Conservation (phyloP, 2,329 filamentous ascomycete species). For the Scedosporium apiospermum region DNA sequence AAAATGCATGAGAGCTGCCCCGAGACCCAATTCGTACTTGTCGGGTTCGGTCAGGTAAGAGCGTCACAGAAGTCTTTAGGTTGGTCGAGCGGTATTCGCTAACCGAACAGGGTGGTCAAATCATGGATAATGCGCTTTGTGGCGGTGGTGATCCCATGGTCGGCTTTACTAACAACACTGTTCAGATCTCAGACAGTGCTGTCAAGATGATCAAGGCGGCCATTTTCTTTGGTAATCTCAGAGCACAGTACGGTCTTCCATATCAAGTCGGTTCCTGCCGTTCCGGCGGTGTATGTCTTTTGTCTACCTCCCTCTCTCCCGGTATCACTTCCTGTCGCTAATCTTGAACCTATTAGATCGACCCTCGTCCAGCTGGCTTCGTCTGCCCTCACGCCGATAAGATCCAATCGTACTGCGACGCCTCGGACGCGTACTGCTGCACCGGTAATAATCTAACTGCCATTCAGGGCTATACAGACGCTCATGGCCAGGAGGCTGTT, state of each 20-base stretch:
- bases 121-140: conserved; percentile 54
- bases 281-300: conserved; percentile 41
- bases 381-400: no score
- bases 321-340: neutral
- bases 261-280: conserved; percentile 53
- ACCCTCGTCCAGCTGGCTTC: no score
- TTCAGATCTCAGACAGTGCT: conserved; percentile 34
- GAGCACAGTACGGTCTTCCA: conserved; percentile 41
- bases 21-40: conserved; percentile 44
- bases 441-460: no score
- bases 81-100: neutral
- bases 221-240: conserved; percentile 57
- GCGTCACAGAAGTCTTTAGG: neutral
- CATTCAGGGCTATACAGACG: no score
- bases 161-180: conserved; percentile 31
- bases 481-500: no score
- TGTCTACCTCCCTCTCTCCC: neutral
- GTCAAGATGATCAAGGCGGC: conserved; percentile 49
- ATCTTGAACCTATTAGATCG: neutral
- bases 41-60: conserved; percentile 51
- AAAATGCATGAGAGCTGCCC: conserved; percentile 47
- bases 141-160: conserved; percentile 42
- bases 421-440: no score
- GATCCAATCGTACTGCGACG: no score
- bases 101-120: conserved; percentile 44